Evolutionary conservation across 257 asterid species (phyloP), one percentile per base, ranked within the genome.

Genomic region (Gynochthodes officinalis): DNA sequence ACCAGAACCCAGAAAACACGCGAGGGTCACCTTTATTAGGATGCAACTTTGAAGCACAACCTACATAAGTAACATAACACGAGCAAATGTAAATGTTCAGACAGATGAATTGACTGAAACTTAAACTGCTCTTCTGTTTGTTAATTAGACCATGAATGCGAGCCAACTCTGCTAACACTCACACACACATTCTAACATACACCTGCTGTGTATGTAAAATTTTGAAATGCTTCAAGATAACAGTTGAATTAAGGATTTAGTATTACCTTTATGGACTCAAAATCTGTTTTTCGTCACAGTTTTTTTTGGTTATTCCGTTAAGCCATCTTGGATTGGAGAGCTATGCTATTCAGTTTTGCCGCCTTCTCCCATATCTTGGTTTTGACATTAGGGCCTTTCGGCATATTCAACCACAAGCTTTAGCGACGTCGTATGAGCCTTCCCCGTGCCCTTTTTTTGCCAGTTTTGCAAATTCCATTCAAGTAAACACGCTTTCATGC

Each of bases 1-100:
- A 37, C 71, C 32, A 57, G 59, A 43, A 55, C 48, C 66, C 58
- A 33, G 73, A 27, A 46, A 23, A 65, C 21, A 46, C 67, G 28
- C 50, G 30, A 21, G 30, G 1, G 42, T 13, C 37, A 1, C 30
- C 33, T 52, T 63, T 23, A 4, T 13, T 5, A 50, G 44, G 12
- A 30, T 4, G 19, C 69, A 23, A 66, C 61, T 28, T 37, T 21
- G 55, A 30, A 59, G 69, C 58, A 28, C 21, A 71, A 59, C 75
- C 75, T 59, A n/a, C n/a, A n/a, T n/a, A n/a, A n/a, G 67, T 16
- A 5, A 33, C 44, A 23, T 64, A n/a, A 21, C 37, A 60, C 39
- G 37, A 72, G 58, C 35, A 72, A 42, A 44, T 46, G 14, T 21
- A 72, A 42, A 44, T 46, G 14, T 21, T 21, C 15, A 40, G 49